Percentiles rank a stretch among this genome's conserved stretches.
Conservation (phyloP, 441 rosid species). For the Jatropha podagrica region DNA sequence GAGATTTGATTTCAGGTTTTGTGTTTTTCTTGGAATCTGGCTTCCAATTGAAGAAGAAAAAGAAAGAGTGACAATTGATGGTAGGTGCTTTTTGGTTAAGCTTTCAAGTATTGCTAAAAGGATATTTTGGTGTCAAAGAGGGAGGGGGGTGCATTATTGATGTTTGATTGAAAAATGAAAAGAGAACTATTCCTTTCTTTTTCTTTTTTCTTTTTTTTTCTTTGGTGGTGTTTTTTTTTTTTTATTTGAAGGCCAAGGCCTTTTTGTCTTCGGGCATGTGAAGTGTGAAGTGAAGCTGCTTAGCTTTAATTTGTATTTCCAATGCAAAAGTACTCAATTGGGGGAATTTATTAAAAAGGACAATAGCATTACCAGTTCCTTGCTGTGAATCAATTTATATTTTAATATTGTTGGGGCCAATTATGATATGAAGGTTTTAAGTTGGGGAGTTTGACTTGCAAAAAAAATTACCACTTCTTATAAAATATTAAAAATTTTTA, state of each 20-base stretch:
- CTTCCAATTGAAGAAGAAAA: background rate
- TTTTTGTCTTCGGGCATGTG: background rate
- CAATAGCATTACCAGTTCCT: background rate
- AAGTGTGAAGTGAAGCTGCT: background rate
- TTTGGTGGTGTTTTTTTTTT: too few relatives aligned
- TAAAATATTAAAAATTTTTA: too few relatives aligned
- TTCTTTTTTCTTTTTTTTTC: background rate
- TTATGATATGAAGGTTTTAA: too few relatives aligned
- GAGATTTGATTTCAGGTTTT: too few relatives aligned
- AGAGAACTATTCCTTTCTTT: background rate
- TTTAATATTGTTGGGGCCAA: too few relatives aligned
- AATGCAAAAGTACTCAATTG: background rate
- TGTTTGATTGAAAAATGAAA: background rate
- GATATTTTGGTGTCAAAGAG: too few relatives aligned
- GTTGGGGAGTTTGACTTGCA: too few relatives aligned
- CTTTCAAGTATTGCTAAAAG: background rate
- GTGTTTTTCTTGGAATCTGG: background rate
- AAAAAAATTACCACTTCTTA: too few relatives aligned
- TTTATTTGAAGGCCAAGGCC: background rate
- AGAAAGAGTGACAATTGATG: background rate
- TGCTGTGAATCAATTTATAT: background rate
- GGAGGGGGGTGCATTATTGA: background rate
- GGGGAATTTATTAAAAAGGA: background rate
- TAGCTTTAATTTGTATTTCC: constrained; percentile 10
- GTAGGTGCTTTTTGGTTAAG: background rate